Evolutionary conservation across 345 rosid genomes (phyloP).

Genomic region (Angophora floribunda): DNA sequence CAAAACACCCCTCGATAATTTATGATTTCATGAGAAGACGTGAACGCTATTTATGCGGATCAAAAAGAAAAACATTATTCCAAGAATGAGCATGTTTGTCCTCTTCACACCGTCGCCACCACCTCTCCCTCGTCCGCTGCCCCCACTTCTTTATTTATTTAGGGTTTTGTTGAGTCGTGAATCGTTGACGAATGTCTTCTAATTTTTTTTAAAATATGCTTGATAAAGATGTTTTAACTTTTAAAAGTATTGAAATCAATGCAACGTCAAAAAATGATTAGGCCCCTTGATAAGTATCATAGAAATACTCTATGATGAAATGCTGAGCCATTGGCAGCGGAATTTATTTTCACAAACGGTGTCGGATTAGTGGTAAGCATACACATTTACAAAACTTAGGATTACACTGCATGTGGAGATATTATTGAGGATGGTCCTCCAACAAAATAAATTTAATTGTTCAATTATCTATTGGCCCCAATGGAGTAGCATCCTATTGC

Average conservation of each 20-base stretch:
- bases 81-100: constrained; percentile 40
- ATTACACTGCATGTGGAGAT: not conserved
- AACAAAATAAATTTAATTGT: not conserved
- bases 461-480: not conserved
- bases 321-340: not conserved
- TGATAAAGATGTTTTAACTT: not conserved
- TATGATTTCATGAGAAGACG: not conserved
- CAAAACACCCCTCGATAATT: not conserved
- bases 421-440: not conserved
- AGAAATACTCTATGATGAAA: not conserved
- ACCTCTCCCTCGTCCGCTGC: not conserved
- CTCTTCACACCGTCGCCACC: not conserved
- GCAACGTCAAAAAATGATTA: not conserved
- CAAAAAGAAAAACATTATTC: constrained; percentile 9
- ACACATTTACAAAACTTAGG: not conserved
- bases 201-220: not conserved
- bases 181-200: not conserved
- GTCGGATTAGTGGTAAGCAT: not conserved
- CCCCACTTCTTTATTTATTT: not conserved
- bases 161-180: not conserved
- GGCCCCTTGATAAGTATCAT: not conserved
- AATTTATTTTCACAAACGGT: not conserved
- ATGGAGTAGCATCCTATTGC: not conserved
- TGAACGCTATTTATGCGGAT: constrained; percentile 15
- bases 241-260: not conserved